Conservation (phyloP, 2,329 filamentous ascomycete species). For the Tricladium varicosporioides region DNA sequence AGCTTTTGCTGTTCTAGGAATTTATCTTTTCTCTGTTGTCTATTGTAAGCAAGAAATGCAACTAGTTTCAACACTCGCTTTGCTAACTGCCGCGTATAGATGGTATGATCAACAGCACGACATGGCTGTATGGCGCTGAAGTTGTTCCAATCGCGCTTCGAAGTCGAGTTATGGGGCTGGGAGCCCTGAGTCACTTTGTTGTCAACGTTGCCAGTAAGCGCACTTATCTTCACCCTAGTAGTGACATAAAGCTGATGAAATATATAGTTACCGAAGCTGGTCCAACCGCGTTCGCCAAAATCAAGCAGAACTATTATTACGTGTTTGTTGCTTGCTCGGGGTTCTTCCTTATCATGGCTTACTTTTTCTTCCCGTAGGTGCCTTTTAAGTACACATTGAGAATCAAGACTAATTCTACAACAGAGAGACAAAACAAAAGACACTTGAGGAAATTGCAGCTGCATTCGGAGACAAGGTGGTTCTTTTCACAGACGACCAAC, state of each 20-base stretch:
- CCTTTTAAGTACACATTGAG: neutral
- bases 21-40: conserved; percentile 55
- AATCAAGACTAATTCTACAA: neutral
- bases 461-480: conserved; percentile 48
- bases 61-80: conserved; percentile 16
- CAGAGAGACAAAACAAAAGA: conserved; percentile 47
- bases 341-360: conserved; percentile 51
- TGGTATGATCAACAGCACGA: conserved; percentile 52
- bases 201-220: conserved; percentile 48
- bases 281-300: conserved; percentile 54
- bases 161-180: conserved; percentile 54
- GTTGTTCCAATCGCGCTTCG: conserved; percentile 51
- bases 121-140: conserved; percentile 55
- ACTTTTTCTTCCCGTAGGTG: conserved; percentile 51
- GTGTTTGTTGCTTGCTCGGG: conserved; percentile 53
- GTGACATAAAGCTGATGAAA: too few species aligned
- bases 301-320: conserved; percentile 60
- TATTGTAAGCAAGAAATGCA: conserved; percentile 43
- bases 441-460: conserved; percentile 47
- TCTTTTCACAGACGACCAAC: conserved; percentile 21
- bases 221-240: too few species aligned
- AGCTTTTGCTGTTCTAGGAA: conserved; percentile 57
- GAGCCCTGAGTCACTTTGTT: conserved; percentile 51
- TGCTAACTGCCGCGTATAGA: conserved; percentile 32
- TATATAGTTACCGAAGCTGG: conserved; percentile 48